A percentile compares a stretch with the other conserved stretches of the same genome.
phyloP scores from a whole-genome alignment of 257 asterid genomes.

The Solanum clarkiae region DNA sequence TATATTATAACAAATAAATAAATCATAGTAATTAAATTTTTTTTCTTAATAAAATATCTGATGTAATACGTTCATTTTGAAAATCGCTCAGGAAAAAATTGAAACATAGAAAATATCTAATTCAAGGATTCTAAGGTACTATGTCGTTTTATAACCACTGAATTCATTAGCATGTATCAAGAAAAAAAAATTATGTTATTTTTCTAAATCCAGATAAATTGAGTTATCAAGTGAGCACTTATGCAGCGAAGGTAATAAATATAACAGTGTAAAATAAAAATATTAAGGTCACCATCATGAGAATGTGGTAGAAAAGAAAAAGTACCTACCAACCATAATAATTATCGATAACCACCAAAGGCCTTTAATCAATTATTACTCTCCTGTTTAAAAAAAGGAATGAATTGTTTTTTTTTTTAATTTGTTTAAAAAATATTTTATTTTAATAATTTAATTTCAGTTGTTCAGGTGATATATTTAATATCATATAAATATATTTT shows the following conservation, averaged over 20 bases:
- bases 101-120: not conserved
- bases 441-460: too few relatives aligned
- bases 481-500: too few relatives aligned
- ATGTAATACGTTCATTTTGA: too few relatives aligned
- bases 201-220: not conserved
- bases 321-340: too few relatives aligned
- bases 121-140: not conserved
- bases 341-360: not conserved
- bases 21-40: too few relatives aligned
- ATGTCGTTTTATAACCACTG: not conserved
- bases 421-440: too few relatives aligned
- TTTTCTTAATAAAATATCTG: too few relatives aligned
- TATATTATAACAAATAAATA: too few relatives aligned
- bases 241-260: not conserved
- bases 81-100: too few relatives aligned
- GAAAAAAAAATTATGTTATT: not conserved
- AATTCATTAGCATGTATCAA: not conserved
- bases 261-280: not conserved
- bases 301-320: not conserved
- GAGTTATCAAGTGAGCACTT: not conserved
- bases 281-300: not conserved
- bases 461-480: too few relatives aligned
- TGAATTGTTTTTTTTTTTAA: too few relatives aligned
- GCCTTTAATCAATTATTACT: not conserved
- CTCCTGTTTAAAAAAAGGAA: not conserved